These are phyloP conservation scores for Yamadazyma sp. DNA, from an alignment of 1,139 yeast species.

Conservation along the genomic window DNA sequence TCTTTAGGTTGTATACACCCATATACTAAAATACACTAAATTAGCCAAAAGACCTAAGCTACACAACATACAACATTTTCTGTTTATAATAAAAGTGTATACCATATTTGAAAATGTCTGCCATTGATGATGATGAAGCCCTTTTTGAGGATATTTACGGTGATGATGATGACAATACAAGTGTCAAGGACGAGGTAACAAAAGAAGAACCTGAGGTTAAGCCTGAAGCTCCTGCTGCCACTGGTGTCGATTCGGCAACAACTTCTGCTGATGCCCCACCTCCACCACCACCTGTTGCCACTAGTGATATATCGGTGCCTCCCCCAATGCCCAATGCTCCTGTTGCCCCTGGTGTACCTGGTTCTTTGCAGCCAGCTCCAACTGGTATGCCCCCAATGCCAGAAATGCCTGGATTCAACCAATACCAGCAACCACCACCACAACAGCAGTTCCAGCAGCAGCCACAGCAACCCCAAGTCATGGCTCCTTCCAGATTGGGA, in stretches of 20 bases:
- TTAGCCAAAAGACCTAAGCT: background rate
- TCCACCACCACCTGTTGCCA: slow-evolving; percentile 2
- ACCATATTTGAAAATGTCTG: slow-evolving; percentile 53
- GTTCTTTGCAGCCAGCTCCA: slow-evolving; percentile 5
- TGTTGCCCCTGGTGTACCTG: slow-evolving; percentile 6
- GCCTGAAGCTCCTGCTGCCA: slow-evolving; percentile 6
- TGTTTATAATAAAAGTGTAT: background rate
- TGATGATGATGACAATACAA: slow-evolving; percentile 16
- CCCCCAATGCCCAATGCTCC: no score
- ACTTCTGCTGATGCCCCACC: slow-evolving; percentile 6
- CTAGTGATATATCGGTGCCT: slow-evolving; percentile 6
- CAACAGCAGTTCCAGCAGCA: slow-evolving; percentile 18
- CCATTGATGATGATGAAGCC: slow-evolving; percentile 82
- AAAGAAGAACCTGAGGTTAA: slow-evolving; percentile 5
- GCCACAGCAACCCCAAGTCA: slow-evolving; percentile 18
- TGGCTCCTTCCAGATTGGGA: slow-evolving; percentile 37
- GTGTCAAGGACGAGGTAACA: background rate
- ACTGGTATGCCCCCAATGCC: slow-evolving; percentile 11
- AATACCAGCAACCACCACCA: slow-evolving; percentile 15
- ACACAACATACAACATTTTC: background rate
- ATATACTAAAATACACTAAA: slow-evolving; percentile 10
- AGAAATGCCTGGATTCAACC: slow-evolving; percentile 13
- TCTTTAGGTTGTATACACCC: slow-evolving; percentile 5
- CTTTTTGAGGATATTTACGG: slow-evolving; percentile 73
- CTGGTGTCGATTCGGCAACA: slow-evolving; percentile 5